A percentile compares a stretch with the other conserved stretches of the same genome.
phyloP scores from a whole-genome alignment of 306 rosid species.

The Malus asiatica region DNA sequence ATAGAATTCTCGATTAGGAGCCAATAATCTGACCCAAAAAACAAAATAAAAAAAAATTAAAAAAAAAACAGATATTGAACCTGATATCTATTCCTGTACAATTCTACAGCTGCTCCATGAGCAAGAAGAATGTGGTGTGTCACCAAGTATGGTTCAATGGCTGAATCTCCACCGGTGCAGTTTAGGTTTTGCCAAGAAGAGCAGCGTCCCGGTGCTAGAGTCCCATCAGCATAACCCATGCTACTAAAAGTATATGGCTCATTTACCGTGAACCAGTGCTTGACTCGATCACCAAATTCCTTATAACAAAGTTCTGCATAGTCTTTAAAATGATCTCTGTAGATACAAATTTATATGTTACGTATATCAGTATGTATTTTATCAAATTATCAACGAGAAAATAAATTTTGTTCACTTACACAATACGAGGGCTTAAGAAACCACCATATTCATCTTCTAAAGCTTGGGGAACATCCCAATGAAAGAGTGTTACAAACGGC shows the following conservation, averaged over 20 bases:
- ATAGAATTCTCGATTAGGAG: too few species aligned
- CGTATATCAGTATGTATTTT: too few species aligned
- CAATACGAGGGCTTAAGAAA: background rate
- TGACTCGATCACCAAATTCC: background rate
- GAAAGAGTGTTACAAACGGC: background rate
- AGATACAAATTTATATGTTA: background rate
- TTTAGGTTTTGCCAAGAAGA: background rate
- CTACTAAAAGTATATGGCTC: background rate
- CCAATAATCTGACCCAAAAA: too few species aligned
- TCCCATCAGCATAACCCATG: background rate
- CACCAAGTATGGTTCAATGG: background rate
- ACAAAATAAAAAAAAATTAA: too few species aligned
- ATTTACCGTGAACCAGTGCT: background rate
- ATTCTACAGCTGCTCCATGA: background rate
- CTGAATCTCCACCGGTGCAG: background rate
- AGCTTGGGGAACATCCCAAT: background rate
- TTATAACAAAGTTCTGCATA: background rate
- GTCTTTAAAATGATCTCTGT: background rate
- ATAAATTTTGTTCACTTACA: background rate
- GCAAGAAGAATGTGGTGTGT: background rate
- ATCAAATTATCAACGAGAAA: background rate
- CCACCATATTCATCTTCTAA: background rate
- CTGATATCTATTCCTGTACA: background rate
- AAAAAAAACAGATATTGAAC: background rate
- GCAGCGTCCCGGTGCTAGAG: background rate